phyloP scores from a whole-genome alignment of 345 rosid species.

The Gossypium herbaceum region DNA sequence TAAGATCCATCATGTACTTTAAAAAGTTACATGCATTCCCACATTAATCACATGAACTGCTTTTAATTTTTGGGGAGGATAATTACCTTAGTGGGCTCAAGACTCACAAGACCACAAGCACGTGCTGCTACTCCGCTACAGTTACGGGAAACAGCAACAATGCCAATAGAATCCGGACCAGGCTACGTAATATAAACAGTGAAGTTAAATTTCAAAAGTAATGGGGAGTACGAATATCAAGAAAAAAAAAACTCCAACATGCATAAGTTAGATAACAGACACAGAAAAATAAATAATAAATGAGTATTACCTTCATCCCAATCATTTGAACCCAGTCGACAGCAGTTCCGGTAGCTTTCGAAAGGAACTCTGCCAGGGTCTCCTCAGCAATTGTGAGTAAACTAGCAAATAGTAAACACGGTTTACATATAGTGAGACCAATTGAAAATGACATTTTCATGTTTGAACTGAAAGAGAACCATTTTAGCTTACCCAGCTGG shows the following conservation, averaged over 20 bases:
- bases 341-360: slow-evolving; percentile 99
- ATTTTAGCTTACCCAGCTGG: slow-evolving; percentile 77
- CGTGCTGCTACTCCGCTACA: slow-evolving; percentile 98
- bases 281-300: not conserved
- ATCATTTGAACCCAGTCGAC: slow-evolving; percentile 99
- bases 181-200: slow-evolving; percentile 46
- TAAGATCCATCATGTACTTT: slow-evolving; percentile 14
- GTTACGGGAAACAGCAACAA: slow-evolving; percentile 97
- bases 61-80: not conserved
- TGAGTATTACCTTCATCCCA: slow-evolving; percentile 88
- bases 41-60: not conserved
- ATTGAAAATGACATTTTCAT: not conserved
- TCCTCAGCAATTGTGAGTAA: slow-evolving; percentile 93
- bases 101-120: slow-evolving; percentile 98
- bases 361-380: slow-evolving; percentile 87
- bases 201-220: slow-evolving; percentile 5
- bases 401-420: slow-evolving; percentile 27
- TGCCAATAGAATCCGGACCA: slow-evolving; percentile 99
- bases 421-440: not conserved
- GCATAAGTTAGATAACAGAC: not conserved
- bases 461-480: not conserved
- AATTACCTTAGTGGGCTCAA: slow-evolving; percentile 90
- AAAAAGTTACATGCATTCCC: not conserved
- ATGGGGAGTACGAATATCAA: not conserved
- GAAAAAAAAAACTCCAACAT: not conserved